phyloP scores from a whole-genome alignment of 2,329 filamentous ascomycete species.

The Rutstroemia sp. region DNA sequence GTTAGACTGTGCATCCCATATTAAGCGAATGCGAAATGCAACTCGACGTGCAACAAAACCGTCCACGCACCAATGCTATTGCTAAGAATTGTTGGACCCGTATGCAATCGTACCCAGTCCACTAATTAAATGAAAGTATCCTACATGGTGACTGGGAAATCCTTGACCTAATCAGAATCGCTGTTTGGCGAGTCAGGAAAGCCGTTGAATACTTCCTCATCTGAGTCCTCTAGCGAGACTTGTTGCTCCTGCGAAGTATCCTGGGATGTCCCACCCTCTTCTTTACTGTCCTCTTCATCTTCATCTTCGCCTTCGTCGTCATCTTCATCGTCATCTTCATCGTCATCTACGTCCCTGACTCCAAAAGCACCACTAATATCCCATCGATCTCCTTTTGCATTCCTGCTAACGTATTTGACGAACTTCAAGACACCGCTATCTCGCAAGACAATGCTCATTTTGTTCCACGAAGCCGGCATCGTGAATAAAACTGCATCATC shows the following conservation, averaged over 20 bases:
- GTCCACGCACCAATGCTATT: neutral
- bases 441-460: slow-evolving; percentile 79
- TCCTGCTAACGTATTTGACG: slow-evolving; percentile 87
- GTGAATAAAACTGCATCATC: slow-evolving; percentile 69
- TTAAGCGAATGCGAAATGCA: slow-evolving; percentile 9
- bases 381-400: slow-evolving; percentile 84
- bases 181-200: slow-evolving; percentile 38
- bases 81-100: neutral
- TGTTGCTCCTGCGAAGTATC: slow-evolving; percentile 23
- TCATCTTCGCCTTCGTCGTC: slow-evolving; percentile 37
- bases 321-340: slow-evolving; percentile 35
- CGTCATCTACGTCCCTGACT: slow-evolving; percentile 50
- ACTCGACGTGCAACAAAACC: slow-evolving; percentile 7
- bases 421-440: slow-evolving; percentile 85
- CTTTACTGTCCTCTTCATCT: slow-evolving; percentile 30
- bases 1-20: neutral
- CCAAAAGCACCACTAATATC: slow-evolving; percentile 77
- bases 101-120: neutral
- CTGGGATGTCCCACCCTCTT: slow-evolving; percentile 20
- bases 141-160: neutral
- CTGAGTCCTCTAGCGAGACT: slow-evolving; percentile 32
- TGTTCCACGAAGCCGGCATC: slow-evolving; percentile 75
- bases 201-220: slow-evolving; percentile 50
- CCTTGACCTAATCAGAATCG: slow-evolving; percentile 24
- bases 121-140: slow-evolving; percentile 5